phyloP scores from a whole-genome alignment of 768 basidiomycete genomes.

The Tricholoma saponaceum region DNA sequence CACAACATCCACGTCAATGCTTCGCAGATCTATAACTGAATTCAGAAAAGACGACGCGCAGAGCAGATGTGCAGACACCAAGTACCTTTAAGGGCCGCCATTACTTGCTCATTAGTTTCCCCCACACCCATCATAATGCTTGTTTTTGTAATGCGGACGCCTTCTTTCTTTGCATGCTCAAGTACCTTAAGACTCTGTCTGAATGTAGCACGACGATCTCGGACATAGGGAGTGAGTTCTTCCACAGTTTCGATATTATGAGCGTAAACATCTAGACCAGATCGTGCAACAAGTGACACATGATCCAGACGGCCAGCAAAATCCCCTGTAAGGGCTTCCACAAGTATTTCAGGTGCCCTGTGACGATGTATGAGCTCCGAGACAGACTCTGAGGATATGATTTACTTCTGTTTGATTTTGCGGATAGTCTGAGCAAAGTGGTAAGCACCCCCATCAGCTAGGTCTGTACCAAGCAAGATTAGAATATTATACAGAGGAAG shows the following conservation, averaged over 20 bases:
- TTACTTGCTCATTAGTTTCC: conserved; percentile 78
- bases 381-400: background rate
- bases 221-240: conserved; percentile 88
- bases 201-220: conserved; percentile 92
- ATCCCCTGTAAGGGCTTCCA: conserved; percentile 95
- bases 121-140: conserved; percentile 99
- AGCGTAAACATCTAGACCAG: conserved; percentile 95
- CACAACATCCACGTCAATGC: conserved; percentile 89
- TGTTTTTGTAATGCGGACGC: conserved; percentile 90
- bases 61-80: conserved; percentile 12
- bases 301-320: conserved; percentile 77
- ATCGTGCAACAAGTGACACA: conserved; percentile 81
- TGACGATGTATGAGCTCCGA: conserved; percentile 1
- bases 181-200: conserved; percentile 79
- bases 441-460: conserved; percentile 85
- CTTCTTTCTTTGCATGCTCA: conserved; percentile 77
- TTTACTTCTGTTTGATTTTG: conserved; percentile 93
- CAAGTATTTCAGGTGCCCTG: conserved; percentile 92
- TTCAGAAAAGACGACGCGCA: background rate
- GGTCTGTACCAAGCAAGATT: conserved; percentile 47
- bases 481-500: background rate
- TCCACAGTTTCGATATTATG: conserved; percentile 99
- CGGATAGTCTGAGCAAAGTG: conserved; percentile 95
- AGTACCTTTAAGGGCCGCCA: conserved; percentile 77
- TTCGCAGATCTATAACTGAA: conserved; percentile 70